These are phyloP conservation scores for Alternaria panax DNA, from an alignment of 2,329 filamentous ascomycete species.

Conservation along the genomic window DNA sequence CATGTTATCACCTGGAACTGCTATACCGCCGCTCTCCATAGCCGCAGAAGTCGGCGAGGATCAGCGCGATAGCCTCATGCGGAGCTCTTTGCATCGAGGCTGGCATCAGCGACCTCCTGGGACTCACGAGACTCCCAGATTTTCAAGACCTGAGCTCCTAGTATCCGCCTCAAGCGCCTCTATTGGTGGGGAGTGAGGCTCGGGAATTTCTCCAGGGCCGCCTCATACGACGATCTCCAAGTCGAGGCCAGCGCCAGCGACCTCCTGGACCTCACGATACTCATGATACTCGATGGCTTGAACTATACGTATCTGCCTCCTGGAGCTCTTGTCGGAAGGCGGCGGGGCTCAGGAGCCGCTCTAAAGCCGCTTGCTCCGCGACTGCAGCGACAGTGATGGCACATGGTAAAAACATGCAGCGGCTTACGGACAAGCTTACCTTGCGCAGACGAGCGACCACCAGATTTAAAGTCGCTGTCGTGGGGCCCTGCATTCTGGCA, in stretches of 20 bases:
- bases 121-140: background rate
- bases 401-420: background rate
- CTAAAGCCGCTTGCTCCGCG: background rate
- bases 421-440: background rate
- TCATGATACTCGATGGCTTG: fast-evolving
- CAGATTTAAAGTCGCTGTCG: background rate
- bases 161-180: background rate
- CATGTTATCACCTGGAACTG: background rate
- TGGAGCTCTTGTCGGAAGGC: background rate
- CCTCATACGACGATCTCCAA: too few relatives aligned
- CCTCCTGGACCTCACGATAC: background rate
- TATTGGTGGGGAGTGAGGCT: background rate
- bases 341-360: background rate
- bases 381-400: background rate
- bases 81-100: background rate
- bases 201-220: background rate
- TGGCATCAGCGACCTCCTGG: background rate
- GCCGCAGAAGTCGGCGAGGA: background rate
- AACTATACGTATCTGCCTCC: background rate
- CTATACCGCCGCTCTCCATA: background rate
- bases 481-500: background rate
- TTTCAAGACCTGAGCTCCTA: background rate
- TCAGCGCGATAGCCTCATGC: background rate
- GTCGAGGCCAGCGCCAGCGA: background rate
- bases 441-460: background rate